Evolutionary conservation across 768 basidiomycete genomes (phyloP), one percentile per base, ranked within the genome.

Genomic region (Clitopilus hobsonii): DNA sequence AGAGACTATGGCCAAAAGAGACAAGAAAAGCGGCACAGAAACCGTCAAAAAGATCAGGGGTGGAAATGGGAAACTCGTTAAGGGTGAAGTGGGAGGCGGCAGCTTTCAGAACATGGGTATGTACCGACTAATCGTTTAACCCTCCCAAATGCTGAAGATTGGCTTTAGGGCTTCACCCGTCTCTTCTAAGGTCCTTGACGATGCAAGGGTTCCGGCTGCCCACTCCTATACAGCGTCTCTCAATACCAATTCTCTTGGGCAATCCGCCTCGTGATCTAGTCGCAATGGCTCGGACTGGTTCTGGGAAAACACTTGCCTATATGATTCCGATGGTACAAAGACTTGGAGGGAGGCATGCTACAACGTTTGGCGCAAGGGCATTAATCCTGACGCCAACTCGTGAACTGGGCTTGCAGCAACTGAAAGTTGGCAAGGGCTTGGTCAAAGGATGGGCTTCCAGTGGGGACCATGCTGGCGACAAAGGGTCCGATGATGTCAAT

Each of bases 261-360:
- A 84, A 81, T 38, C 94, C 95, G 36, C 93, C 94, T 7, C 78
- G 90, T 52, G 95, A 97, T 71, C 84, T 99, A 13, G 93, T 98
- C 13, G 96, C 93, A 38, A 99, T 98, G 97, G 96, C 97, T 30
- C 83, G 97, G 30, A 99, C 97, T 3, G 97, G 97, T 38, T 97
- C 94, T 1, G 97, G 97, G 56, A 98, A 98, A 74, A 95, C 95
- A 8, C 82, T 99, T 29, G 96, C 96, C 18, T 99, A 95, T 67
- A 84, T 98, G 79, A 75, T 98, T 23, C 97, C 97, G 50, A 80
- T 99, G 14, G 77, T 97, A 0, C 90, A 95, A 55, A 81, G 92
- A 47, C 81, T 99, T 6, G 84, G 88, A 5, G 91, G 91, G 7
- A 75, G 85, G 29, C 94, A 97, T 66, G 79, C 85, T 0, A 80